phyloP scores from a whole-genome alignment of 2,329 filamentous ascomycete genomes.

The Graphium sp. region DNA sequence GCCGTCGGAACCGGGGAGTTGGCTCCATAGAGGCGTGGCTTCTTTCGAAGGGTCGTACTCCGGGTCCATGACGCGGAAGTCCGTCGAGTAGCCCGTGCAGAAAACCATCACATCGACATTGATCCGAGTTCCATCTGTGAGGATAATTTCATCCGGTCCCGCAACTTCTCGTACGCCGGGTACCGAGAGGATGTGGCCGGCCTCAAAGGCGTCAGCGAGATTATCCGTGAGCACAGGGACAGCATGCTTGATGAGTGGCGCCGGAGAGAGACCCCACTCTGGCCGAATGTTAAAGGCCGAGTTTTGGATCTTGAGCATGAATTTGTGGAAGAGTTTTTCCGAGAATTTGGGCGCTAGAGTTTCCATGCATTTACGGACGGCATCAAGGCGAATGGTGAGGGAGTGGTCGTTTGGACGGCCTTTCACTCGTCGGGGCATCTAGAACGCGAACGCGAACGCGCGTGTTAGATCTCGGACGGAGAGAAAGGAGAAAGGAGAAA shows the following conservation, averaged over 20 bases:
- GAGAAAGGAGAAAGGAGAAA: no score
- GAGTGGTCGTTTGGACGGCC: conserved; percentile 16
- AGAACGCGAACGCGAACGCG: no score
- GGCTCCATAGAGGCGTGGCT: neutral
- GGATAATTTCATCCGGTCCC: conserved; percentile 1
- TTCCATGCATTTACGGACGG: conserved; percentile 13
- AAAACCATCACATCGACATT: conserved; percentile 15
- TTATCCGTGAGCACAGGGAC: conserved; percentile 12
- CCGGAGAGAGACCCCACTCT: conserved; percentile 12
- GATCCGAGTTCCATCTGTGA: conserved; percentile 12
- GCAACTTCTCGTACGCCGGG: conserved; percentile 8
- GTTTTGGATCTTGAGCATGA: conserved; percentile 8
- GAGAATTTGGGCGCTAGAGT: conserved; percentile 8
- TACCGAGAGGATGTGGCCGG: conserved; percentile 16
- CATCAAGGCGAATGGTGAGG: conserved; percentile 15
- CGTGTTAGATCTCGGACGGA: no score
- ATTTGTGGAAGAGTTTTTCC: conserved; percentile 4
- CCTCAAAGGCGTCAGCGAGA: conserved; percentile 15
- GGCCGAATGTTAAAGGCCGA: conserved; percentile 10
- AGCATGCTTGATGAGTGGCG: conserved; percentile 9
- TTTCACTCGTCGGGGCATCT: conserved; percentile 14
- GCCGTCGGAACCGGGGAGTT: conserved; percentile 5
- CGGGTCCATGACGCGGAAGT: conserved; percentile 12
- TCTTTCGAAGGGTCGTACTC: conserved; percentile 10
- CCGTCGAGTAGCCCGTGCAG: conserved; percentile 16